Base-by-base conservation (phyloP, 768 basidiomycete species). In the Boletus subparvulus region DNA sequence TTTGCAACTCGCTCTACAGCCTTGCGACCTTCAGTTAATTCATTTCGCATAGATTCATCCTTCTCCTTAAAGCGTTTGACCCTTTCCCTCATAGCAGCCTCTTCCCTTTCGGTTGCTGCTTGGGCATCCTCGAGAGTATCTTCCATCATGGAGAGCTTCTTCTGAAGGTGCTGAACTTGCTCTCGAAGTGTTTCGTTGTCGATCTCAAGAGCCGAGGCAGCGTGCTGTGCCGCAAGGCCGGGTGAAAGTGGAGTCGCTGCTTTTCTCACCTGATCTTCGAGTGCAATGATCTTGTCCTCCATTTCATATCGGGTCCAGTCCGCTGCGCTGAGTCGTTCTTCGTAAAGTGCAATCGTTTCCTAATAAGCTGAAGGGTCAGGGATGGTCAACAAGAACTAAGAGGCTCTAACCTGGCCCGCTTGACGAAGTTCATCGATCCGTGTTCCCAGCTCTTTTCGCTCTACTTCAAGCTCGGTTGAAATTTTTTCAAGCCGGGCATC, bases 281-380 rank as follows among this genome's bases (percentile, higher is more conserved):
- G 74, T 0, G 74, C 65, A 12, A 80, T 73, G 48, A 90, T 75
- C 35, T 77, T 79, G 46, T 84, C 80, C 64, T 95, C 91, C 57
- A 90, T 77, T 62, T 95, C 92, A 63, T 92, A 91, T 44, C 88
- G 83, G 60, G 83, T 80, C 14, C 77, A 76, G 63, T 94, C 90
- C 21, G 84, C 81, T 2, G 78, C 78, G 55, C 83, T 88, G 6
- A 96, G 77, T 37, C 87, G 84, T 67, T 94, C 92, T 74, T 99
- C 96, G 67, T 98, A 98, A 12, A 97, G 79, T 19, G 92, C 91
- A 56, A 97, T 97, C 0, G 94, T 93, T 84, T 94, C 92, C 91
- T 94, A 26, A 47, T 47, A 50, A 47, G 13, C 54, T 52, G 21
- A 50, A 53, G 16, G 16, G 28, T 61, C 19, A 45, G 52, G 43